A percentile compares a stretch with the other conserved stretches of the same genome.
These are phyloP conservation scores for Ophiostoma himal-ulmi DNA, from an alignment of 2,329 filamentous ascomycete species.

Conservation along the genomic window DNA sequence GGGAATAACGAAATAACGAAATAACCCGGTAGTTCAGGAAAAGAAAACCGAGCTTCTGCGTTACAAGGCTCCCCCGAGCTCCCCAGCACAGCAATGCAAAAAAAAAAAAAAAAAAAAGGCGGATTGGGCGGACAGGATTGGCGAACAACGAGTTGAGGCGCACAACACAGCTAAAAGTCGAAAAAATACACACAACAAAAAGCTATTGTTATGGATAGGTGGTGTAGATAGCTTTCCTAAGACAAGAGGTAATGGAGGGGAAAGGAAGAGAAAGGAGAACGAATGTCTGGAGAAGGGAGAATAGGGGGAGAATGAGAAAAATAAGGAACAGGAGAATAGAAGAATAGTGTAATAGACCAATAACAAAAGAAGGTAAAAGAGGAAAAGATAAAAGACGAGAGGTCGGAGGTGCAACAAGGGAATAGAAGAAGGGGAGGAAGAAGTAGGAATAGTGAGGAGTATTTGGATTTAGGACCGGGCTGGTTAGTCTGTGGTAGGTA, in stretches of 20 bases:
- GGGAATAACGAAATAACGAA: slow-evolving; percentile 1
- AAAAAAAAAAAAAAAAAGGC: not conserved
- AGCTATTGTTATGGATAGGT: not conserved
- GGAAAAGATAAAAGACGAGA: slow-evolving; percentile 10
- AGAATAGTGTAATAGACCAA: slow-evolving; percentile 5
- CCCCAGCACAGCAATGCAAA: slow-evolving; percentile 8
- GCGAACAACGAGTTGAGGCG: not conserved
- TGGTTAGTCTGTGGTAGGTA: not conserved
- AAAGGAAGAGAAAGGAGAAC: slow-evolving; percentile 13
- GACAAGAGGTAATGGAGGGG: not conserved
- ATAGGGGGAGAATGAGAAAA: slow-evolving; percentile 2
- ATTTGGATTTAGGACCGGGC: not conserved
- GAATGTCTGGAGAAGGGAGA: not conserved
- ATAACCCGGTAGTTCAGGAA: not conserved
- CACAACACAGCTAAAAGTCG: not conserved
- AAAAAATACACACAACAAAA: slow-evolving; percentile 1
- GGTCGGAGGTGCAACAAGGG: not conserved
- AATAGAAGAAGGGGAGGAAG: slow-evolving; percentile 11
- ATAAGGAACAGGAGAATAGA: slow-evolving; percentile 2
- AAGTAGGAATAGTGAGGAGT: not conserved
- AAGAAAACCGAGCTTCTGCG: slow-evolving; percentile 11
- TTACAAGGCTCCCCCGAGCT: slow-evolving; percentile 4
- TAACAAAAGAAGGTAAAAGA: slow-evolving; percentile 1
- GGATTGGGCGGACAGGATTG: not conserved
- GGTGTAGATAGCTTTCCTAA: slow-evolving; percentile 3